Percentiles rank a stretch among this genome's conserved stretches.
Evolutionary conservation across 176 grass and related monocot species (phyloP).

Genomic region (Microstegium vimineum): DNA sequence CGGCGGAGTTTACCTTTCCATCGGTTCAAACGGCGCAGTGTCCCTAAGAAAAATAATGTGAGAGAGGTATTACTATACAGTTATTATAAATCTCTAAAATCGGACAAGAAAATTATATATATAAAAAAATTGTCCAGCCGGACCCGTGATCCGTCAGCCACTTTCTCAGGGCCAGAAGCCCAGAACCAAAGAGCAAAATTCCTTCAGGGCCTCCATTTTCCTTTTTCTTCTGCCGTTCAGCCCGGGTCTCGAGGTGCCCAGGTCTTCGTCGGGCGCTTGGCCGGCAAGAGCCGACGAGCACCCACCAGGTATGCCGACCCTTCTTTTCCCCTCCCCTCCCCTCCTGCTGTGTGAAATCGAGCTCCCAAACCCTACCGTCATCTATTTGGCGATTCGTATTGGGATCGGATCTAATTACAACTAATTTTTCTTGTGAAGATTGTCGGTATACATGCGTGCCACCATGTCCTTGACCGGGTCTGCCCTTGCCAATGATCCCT

Average conservation of each 20-base stretch:
- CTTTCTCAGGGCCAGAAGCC: too few species aligned
- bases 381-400: background rate
- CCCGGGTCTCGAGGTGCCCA: background rate
- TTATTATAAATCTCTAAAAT: too few species aligned
- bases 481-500: conserved; percentile 48
- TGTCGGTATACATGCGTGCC: background rate
- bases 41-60: too few species aligned
- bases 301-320: background rate
- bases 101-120: too few species aligned
- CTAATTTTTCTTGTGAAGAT: background rate
- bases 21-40: too few species aligned
- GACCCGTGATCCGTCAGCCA: too few species aligned
- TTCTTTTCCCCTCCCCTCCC: background rate
- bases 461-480: background rate
- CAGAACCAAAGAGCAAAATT: too few species aligned
- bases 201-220: too few species aligned
- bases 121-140: too few species aligned
- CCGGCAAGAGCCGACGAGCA: background rate
- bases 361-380: background rate
- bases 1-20: too few species aligned
- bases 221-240: background rate
- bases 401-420: background rate
- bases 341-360: background rate
- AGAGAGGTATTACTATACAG: too few species aligned
- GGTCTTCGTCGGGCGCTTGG: background rate